Evolutionary conservation across 2,329 filamentous ascomycete genomes (phyloP).

Genomic region (Furcasterigmium sp.): DNA sequence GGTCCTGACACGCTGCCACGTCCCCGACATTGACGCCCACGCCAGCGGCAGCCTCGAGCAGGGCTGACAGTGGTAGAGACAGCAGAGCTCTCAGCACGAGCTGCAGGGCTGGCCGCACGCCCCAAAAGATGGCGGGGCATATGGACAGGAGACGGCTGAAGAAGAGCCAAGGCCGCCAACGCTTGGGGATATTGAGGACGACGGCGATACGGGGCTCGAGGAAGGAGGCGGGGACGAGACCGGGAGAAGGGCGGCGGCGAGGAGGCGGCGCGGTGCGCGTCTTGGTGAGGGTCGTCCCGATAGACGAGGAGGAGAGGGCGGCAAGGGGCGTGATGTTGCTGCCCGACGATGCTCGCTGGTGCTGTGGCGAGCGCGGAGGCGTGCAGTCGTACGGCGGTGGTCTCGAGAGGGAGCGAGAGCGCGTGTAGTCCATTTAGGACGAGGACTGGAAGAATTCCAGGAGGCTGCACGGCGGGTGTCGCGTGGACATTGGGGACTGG

Average conservation of each 20-base stretch:
- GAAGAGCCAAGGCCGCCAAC: slow-evolving; percentile 70
- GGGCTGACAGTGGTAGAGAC: slow-evolving; percentile 16
- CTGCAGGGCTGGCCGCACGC: slow-evolving; percentile 61
- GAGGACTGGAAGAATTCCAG: neutral
- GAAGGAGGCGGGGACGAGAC: slow-evolving; percentile 29
- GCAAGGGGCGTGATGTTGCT: slow-evolving; percentile 1
- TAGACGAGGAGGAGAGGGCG: slow-evolving; percentile 6
- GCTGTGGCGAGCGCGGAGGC: slow-evolving; percentile 6
- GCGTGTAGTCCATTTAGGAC: slow-evolving; percentile 4
- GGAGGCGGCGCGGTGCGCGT: neutral
- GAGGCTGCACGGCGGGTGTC: neutral
- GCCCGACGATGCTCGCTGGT: slow-evolving; percentile 3
- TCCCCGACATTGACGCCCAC: slow-evolving; percentile 9
- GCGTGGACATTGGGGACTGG: neutral
- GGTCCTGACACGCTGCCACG: slow-evolving; percentile 5
- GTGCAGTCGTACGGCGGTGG: slow-evolving; percentile 3
- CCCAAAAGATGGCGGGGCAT: slow-evolving; percentile 67
- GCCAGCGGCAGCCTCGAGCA: slow-evolving; percentile 4
- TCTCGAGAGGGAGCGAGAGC: slow-evolving; percentile 2
- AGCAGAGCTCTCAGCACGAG: slow-evolving; percentile 59
- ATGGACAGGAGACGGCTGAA: slow-evolving; percentile 68
- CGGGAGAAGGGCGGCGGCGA: slow-evolving; percentile 4
- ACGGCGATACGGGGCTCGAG: slow-evolving; percentile 76
- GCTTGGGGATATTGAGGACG: slow-evolving; percentile 65
- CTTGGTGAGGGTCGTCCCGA: neutral